Evolutionary conservation across 2,329 filamentous ascomycete genomes (phyloP), one percentile per base, ranked within the genome.

Genomic region (Dothistroma pini): DNA sequence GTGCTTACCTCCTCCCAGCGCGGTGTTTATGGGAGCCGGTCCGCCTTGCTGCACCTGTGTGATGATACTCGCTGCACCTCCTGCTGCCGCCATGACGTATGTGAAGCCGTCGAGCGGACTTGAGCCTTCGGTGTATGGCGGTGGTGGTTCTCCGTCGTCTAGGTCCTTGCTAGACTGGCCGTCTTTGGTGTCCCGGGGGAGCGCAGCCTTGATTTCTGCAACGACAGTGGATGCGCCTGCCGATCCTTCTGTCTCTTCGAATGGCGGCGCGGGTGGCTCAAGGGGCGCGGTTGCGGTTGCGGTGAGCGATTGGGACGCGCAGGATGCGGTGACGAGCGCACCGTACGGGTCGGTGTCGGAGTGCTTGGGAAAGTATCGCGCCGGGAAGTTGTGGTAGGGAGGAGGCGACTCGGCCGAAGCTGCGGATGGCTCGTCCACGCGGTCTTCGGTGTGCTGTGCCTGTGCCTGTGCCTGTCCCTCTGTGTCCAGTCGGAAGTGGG

Each of bases 61-160:
- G 80, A 99, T 96, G 75, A 99, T 96, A 85, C 95, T 97, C 81
- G 93, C 89, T 71, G 93, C 90, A 80, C 93, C 93, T 83, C 93
- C 93, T 79, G 93, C 93, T 76, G 92, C 90, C 79, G 95, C 93
- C 95, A 99, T 99, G 76, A 96, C 86, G 85, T 96, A 99, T 71
- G 89, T 88, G 74, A 99, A 99, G 60, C 91, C 91, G 63, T 89
- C 85, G 75, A 99, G 86, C 65, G 95, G 95, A 80, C 91, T 97
- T 63, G 87, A 89, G 71, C 93, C 93, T 85, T 97, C 93, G 69
- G 90, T 92, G 77, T 99, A 99, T 60, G 95, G 93, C 61, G 95
- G 95, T 63, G 95, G 95, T 61, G 93, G 93, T 80, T 97, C 95
- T 78, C 86, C 85, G 79, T 97, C 93, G 81, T 88, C 85, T 61